Conservation (phyloP, 2,329 filamentous ascomycete species). For the Cytospora mali region DNA sequence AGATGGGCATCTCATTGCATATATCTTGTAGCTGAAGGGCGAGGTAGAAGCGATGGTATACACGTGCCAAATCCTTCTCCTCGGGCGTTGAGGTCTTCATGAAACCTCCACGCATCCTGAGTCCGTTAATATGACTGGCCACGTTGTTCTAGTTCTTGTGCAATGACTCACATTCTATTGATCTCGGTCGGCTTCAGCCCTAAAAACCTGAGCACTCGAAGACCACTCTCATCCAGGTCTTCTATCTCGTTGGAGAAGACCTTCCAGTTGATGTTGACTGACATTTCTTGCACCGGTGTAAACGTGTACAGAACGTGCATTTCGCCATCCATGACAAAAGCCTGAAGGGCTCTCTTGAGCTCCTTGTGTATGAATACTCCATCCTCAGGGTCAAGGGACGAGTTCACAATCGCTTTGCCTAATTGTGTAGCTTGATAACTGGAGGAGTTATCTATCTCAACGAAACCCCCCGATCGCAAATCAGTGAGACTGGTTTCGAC, state of each 20-base stretch:
- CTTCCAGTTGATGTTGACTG: conserved; percentile 67
- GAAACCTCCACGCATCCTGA: conserved; percentile 66
- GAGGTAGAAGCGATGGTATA: conserved; percentile 74
- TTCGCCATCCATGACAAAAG: conserved; percentile 80
- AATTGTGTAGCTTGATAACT: conserved; percentile 65
- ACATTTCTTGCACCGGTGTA: conserved; percentile 67
- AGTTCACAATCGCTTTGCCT: conserved; percentile 71
- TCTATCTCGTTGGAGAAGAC: conserved; percentile 74
- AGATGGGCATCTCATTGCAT: conserved; percentile 74
- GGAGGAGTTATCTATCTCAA: conserved; percentile 52
- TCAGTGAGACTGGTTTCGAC: conserved; percentile 63
- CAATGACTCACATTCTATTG: conserved; percentile 61
- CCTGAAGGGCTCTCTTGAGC: conserved; percentile 65
- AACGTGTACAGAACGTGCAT: conserved; percentile 80
- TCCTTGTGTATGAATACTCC: conserved; percentile 74
- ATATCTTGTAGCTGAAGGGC: conserved; percentile 78
- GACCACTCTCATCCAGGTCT: conserved; percentile 67
- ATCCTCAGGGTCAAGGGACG: conserved; percentile 73
- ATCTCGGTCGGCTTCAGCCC: conserved; percentile 69
- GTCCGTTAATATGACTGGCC: conserved; percentile 1
- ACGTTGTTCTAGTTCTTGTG: conserved; percentile 26
- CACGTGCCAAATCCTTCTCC: conserved; percentile 62
- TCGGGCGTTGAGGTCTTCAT: conserved; percentile 64
- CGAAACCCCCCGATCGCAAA: conserved; percentile 56
- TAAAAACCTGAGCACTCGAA: conserved; percentile 68